Base-by-base conservation (phyloP, 2,329 filamentous ascomycete species). In the Calonectria pteridis region DNA sequence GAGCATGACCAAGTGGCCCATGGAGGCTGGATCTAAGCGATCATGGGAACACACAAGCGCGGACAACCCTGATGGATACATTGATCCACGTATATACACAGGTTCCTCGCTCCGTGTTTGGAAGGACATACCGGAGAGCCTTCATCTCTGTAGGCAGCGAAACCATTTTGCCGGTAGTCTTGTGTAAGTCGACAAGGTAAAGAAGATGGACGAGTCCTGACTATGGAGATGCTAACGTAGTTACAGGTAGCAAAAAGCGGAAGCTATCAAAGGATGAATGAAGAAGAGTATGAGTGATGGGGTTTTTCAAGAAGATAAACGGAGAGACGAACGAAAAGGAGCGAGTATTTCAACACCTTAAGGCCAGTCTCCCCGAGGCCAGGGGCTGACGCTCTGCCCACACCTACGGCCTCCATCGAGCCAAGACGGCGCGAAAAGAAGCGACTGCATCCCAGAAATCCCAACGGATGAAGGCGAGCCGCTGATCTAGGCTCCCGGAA, bases 101-200 rank as follows among this genome's bases (percentile, higher is more conserved):
- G 31, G 67, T 23, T 43, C 10, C 49, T 26, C 26, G 29, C 40
- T 28, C 14, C 46, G 63, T 46, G 3, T 28, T 43, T 35, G 40
- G 31, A 37, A n/a, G 16, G n/a, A 83, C 87, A 78, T 84, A 91
- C 90, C 88, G 86, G 83, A 92, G 88, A 84, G 91, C 91, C 84
- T 92, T 92, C 89, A 90, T 91, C 76, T 88, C 85, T 82, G 87
- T 85, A 72, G 89, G 89, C 75, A 91, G 85, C 78, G 79, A 81
- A 71, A 82, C 82, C 81, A 84, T 85, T 26, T 59, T 74, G 73
- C 20, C 20, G 46, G 35, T 50, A 66, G 20, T 6, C 28, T 69
- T 51, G 23, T 51, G 40, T 37, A 33, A 33, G 46, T 67, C 28
- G 14, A 26, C 35, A 26, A 49, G 51, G 28, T n/a, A 49, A 18